Evolutionary conservation across 2,329 filamentous ascomycete species (phyloP), one percentile per base, ranked within the genome.

Genomic region (Fusarium sp.): DNA sequence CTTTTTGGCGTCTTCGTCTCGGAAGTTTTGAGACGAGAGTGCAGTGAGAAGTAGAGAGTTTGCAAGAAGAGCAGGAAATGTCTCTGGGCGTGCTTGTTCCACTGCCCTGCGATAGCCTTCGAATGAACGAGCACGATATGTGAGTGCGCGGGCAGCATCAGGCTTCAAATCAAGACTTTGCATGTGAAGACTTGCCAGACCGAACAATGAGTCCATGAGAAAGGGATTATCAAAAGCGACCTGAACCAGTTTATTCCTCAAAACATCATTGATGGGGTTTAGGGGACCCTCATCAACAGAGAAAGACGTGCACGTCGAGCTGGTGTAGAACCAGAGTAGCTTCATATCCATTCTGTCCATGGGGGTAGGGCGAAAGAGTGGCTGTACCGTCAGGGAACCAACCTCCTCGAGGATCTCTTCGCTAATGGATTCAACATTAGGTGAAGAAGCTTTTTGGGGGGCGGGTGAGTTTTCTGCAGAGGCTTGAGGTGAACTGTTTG

Each of bases 261-360:
- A 80, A 24, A 85, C 79, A 11, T 82, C 74, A 61, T 84, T 81
- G 56, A 84, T 72, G 1, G 77, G 70, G 6, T 79, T 77, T 9
- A 72, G 73, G 37, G 79, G 69, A 45, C 29, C 79, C 18, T 77
- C 75, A 24, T 82, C 76, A 29, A 83, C 76, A 16, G 83, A 80
- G 72, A 88, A 86, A 16, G 83, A 84, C 4, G 77, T 64, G 67
- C 78, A 85, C 11, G 84, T 85, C 32, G 81, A 75, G 11, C 79
- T 79, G 14, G 83, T 84, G 71, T 86, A 88, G 71, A 86, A 86
- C 85, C 86, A 88, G 9, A 88, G 73, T 42, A 88, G 80, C 67
- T 82, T 83, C 84, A 88, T 85, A 64, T 88, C 85, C 27, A 78
- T 69, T 32, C 80, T 77, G 42, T 81, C 77, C 54, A 80, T 74